phyloP scores from a whole-genome alignment of 2,329 filamentous ascomycete species.

The Trichophyton benhamiae region DNA sequence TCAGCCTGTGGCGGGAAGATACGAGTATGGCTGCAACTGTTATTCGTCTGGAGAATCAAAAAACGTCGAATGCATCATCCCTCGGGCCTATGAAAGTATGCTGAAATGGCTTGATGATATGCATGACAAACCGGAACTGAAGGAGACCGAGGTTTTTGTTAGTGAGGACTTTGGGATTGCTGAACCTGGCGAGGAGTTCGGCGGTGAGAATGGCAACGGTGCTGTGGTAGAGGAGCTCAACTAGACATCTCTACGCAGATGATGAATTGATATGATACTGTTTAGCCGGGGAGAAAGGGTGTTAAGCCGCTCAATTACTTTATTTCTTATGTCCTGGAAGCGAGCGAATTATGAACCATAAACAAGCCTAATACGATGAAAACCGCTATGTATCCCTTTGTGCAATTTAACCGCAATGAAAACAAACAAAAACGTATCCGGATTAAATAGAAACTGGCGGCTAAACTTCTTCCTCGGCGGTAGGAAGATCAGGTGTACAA shows the following conservation, averaged over 20 bases:
- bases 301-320: neutral
- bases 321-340: neutral
- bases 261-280: neutral
- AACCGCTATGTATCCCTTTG: neutral
- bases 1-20: conserved; percentile 42
- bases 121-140: conserved; percentile 14
- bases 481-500: conserved; percentile 15
- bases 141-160: conserved; percentile 13
- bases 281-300: neutral
- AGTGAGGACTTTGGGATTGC: conserved; percentile 10
- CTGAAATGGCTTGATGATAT: conserved; percentile 46
- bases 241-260: neutral
- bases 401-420: neutral
- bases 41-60: conserved; percentile 54
- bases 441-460: neutral
- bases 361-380: neutral
- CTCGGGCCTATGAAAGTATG: conserved; percentile 42
- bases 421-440: neutral
- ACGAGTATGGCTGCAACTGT: conserved; percentile 51
- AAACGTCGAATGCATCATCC: conserved; percentile 51
- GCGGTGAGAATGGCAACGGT: neutral
- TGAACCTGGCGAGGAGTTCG: conserved; percentile 1
- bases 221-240: neutral
- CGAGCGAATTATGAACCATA: neutral
- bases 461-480: neutral